Conservation (phyloP, 768 basidiomycete genomes). For the Agaricus sinodeliciosus region DNA sequence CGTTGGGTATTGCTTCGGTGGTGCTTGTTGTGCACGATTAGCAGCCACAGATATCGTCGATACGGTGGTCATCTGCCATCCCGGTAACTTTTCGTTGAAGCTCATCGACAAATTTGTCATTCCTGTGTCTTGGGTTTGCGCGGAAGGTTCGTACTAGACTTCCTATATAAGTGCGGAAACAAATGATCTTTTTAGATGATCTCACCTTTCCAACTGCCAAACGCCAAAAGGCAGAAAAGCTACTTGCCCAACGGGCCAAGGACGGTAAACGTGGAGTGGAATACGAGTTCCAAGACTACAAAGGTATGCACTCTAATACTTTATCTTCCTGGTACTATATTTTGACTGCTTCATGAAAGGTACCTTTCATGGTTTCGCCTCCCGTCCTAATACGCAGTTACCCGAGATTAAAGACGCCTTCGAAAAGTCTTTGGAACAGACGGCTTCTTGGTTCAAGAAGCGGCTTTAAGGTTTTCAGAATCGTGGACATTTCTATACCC, state of each 20-base stretch:
- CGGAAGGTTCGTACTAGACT: conserved; percentile 27
- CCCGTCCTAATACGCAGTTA: conserved; percentile 31
- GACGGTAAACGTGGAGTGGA: conserved; percentile 30
- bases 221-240: conserved; percentile 28
- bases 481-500: background rate
- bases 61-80: conserved; percentile 36
- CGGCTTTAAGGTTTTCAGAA: background rate
- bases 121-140: conserved; percentile 32
- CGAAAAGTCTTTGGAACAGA: conserved; percentile 35
- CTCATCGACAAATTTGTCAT: conserved; percentile 31
- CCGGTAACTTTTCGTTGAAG: conserved; percentile 25
- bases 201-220: conserved; percentile 23
- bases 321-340: background rate
- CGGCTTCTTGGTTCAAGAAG: conserved; percentile 40
- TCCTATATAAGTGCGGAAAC: background rate
- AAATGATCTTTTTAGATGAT: conserved; percentile 25
- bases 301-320: conserved; percentile 23
- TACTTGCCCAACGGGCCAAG: conserved; percentile 26
- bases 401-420: conserved; percentile 34
- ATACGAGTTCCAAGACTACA: conserved; percentile 39
- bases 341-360: conserved; percentile 19
- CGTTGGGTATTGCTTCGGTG: conserved; percentile 40
- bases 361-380: conserved; percentile 40
- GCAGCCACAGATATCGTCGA: conserved; percentile 29
- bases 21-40: conserved; percentile 29